phyloP scores from a whole-genome alignment of 305 asterid genomes.

The Fraxinus paxiana region DNA sequence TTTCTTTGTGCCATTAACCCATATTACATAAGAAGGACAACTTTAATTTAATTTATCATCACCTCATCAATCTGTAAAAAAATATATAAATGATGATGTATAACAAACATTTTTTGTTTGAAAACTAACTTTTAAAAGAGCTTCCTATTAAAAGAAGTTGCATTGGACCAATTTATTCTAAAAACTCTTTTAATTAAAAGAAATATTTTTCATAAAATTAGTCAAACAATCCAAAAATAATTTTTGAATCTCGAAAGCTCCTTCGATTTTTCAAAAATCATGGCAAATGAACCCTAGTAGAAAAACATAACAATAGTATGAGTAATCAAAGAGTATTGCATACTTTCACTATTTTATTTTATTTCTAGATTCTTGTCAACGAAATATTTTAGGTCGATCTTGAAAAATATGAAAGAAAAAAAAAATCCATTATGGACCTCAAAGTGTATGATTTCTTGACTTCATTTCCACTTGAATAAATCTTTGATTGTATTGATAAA shows the following conservation, averaged over 20 bases:
- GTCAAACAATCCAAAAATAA: neutral
- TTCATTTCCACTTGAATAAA: neutral
- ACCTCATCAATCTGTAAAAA: no score
- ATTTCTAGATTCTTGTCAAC: neutral
- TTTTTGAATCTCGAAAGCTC: neutral
- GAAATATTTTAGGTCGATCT: neutral
- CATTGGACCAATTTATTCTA: no score
- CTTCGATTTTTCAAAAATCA: no score
- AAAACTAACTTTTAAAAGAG: neutral
- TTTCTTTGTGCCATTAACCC: no score
- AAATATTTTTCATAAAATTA: no score
- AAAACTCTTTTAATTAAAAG: no score
- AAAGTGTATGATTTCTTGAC: neutral
- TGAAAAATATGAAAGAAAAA: neutral
- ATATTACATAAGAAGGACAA: no score
- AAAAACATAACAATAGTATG: neutral
- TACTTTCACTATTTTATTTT: neutral
- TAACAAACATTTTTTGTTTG: no score
- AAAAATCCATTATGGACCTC: neutral
- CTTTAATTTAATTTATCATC: no score
- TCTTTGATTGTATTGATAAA: neutral
- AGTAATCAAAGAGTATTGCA: neutral
- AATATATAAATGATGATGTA: no score
- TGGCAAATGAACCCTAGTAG: neutral
- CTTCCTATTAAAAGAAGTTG: no score